Base-by-base conservation (phyloP, 2,329 filamentous ascomycete species). In the Colletotrichum sp. region DNA sequence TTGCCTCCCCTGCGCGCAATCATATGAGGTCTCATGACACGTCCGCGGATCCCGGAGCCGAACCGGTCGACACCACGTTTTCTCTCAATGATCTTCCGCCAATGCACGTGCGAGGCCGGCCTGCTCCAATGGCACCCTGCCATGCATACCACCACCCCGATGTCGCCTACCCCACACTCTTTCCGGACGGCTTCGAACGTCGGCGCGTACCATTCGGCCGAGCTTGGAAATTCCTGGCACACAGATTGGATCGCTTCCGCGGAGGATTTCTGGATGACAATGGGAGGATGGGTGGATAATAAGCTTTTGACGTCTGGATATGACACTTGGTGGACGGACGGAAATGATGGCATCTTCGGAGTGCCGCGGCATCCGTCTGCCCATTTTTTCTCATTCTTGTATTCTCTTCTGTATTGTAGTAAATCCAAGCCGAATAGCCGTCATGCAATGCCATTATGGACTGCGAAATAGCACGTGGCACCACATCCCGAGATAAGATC, bases 31-130 rank as follows among this genome's bases (percentile, higher is more conserved):
- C 34, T 34, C 18, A 59, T 69, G 57, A 72, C 47, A 38, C 8
- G 24, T 21, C 29, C 59, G 66, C 66, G 70, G 70, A 61, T 73
- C 3, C 16, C 66, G 66, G 66, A 70, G 59, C 70, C 70, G 70
- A 58, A 21, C 47, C 58, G 16, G 15, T 18, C 4, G 36, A 47
- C 24, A 64, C 11, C 47, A 13, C 18, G 15, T 34, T 33, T 18
- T 21, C 29, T 55, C 43, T 47, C 33, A 16, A 55, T 51, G 65
- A 64, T 72, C 65, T 72, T 72, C 70, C 70, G 65, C 66, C 66
- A 72, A 72, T 69, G 70, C 64, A 68, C 29, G 54, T 15, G 33
- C 47, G n/a, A 59, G 21, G 24, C 16, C 66, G 58, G 29, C n/a
- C 47, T 69, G 58, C 66, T 21, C 34, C 62, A 36, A 27, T 66